Evolutionary conservation across 1,284 basidiomycete genomes (phyloP), one percentile per base, ranked within the genome.

Genomic region (Inonotus obliquus): DNA sequence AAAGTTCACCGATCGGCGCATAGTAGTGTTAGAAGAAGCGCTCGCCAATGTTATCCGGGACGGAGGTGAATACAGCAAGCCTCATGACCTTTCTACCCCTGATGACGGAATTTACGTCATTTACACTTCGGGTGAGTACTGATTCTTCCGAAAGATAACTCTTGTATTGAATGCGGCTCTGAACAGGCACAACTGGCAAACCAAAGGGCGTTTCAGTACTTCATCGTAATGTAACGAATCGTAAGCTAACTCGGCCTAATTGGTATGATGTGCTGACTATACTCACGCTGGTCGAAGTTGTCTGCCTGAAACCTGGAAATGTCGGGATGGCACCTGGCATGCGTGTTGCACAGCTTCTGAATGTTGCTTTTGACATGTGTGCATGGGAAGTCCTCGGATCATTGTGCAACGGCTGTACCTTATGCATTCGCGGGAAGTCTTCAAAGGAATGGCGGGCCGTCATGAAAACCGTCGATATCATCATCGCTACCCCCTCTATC

Each of bases 351-450:
- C 83, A 85, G 66, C 69, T 84, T 44, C 76, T 84, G 72, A 84
- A 84, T 63, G 79, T 85, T 41, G 79, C 81, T 1, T 85, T 84
- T 65, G 83, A 84, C 67, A 84, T 85, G 81, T 82, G 81, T 41
- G 81, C 81, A 48, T 86, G 83, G 83, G 83, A 85, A 74, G 82
- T 81, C 39, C 76, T 85, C 27, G 82, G 82, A 6, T 77, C 79
- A 59, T 72, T 84, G 54, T 77, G 74, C 66, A 85, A 85, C 64
- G 83, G 83, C 0, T 79, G 79, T 56, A 85, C 82, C 0, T 70
- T 85, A 2, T 81, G 78, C 66, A 75, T 84, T 51, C 74, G 83
- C 39, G 82, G 82, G 32, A 82, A 82, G 65, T 75, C 79, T 11
- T 82, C 80, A 6, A 80, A 78, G 59, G 77, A 84, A 66, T 84